These are phyloP conservation scores for Thamnidium elegans DNA, from an alignment of 192 early-diverging fungal species.

Conservation along the genomic window DNA sequence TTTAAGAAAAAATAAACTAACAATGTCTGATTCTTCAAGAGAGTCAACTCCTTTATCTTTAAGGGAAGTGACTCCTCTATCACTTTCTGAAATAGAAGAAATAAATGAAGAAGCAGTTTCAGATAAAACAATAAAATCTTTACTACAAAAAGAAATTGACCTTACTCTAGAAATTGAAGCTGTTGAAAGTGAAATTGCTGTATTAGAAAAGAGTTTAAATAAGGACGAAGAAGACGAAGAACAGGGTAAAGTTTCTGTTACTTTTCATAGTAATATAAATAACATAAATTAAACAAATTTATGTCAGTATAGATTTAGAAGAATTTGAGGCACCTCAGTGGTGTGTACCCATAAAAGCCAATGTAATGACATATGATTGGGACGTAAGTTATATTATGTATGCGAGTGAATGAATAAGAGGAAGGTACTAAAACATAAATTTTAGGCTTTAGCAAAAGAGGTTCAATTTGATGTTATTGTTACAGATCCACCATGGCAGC, in stretches of 20 bases:
- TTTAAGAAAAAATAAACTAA: too few species aligned
- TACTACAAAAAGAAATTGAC: slow-evolving; percentile 53
- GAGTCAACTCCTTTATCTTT: background rate
- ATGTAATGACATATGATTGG: slow-evolving; percentile 97
- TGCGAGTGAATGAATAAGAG: background rate
- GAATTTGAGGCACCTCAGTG: slow-evolving; percentile 89
- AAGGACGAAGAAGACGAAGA: slow-evolving; percentile 21
- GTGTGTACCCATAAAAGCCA: slow-evolving; percentile 93
- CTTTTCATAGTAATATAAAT: background rate
- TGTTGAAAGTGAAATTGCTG: slow-evolving; percentile 25
- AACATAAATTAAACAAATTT: background rate
- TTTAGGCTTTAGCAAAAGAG: slow-evolving; percentile 64
- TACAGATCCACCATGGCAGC: slow-evolving; percentile 98
- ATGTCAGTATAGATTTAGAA: slow-evolving; percentile 51
- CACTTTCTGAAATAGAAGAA: slow-evolving; percentile 14
- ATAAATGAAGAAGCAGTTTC: slow-evolving; percentile 9
- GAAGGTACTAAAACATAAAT: background rate
- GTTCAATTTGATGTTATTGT: slow-evolving; percentile 93
- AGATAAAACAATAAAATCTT: slow-evolving; percentile 18
- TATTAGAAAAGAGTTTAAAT: slow-evolving; percentile 22
- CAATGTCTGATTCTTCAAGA: too few species aligned
- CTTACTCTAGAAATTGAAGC: slow-evolving; percentile 53
- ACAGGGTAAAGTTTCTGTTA: slow-evolving; percentile 12
- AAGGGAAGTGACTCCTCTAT: background rate
- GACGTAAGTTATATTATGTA: slow-evolving; percentile 46